Percentiles rank a stretch among this genome's conserved stretches.
Evolutionary conservation across 306 rosid genomes (phyloP).

Genomic region (Inga leiocalycina): DNA sequence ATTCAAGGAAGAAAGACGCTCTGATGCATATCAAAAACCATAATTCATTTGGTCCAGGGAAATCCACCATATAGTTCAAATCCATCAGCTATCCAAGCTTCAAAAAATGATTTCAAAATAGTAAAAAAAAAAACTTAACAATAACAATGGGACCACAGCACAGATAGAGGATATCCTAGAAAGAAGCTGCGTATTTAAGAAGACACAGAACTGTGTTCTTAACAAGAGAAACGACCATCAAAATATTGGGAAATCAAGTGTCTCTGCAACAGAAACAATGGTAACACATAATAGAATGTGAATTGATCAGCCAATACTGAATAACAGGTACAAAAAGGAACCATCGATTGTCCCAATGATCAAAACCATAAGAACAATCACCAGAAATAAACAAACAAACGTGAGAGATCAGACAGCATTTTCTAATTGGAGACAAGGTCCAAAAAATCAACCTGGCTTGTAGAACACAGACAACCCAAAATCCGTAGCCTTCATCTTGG

Average conservation of each 20-base stretch:
- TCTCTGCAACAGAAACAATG: conserved; percentile 3
- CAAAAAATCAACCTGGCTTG: conserved; percentile 43
- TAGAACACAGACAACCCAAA: conserved; percentile 52
- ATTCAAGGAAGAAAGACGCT: neutral
- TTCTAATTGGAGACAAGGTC: neutral
- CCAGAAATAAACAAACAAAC: conserved; percentile 29
- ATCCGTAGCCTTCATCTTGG: conserved; percentile 54
- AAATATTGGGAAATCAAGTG: conserved; percentile 2
- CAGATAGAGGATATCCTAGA: neutral
- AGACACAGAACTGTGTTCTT: neutral
- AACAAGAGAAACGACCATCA: neutral
- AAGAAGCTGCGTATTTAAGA: neutral
- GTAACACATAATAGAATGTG: neutral
- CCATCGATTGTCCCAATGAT: conserved; percentile 1
- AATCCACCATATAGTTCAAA: neutral
- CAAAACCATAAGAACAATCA: conserved; percentile 2
- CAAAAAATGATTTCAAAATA: neutral
- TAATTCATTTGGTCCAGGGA: conserved; percentile 8
- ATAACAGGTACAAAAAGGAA: neutral
- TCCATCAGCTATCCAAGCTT: neutral
- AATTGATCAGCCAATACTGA: neutral
- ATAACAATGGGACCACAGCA: neutral
- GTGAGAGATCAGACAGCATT: conserved; percentile 4
- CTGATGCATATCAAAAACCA: conserved; percentile 11
- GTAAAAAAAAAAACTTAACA: neutral